Percentiles rank a stretch among this genome's conserved stretches.
Evolutionary conservation across 2,329 filamentous ascomycete genomes (phyloP).

Genomic region (Fusarium siculi): DNA sequence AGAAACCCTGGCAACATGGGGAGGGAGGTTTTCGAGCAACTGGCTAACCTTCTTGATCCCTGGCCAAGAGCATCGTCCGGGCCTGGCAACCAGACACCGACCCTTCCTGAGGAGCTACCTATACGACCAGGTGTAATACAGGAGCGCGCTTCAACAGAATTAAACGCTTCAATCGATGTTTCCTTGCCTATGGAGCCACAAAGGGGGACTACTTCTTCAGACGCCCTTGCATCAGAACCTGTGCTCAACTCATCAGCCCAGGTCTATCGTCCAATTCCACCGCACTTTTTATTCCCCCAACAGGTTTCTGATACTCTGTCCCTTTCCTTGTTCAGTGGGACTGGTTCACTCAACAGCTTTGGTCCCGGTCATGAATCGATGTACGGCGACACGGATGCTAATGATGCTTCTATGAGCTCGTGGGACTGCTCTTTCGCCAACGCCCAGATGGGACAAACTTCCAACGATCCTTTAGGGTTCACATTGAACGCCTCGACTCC

Average conservation of each 20-base stretch:
- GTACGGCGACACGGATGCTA: not conserved
- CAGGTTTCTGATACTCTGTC: not conserved
- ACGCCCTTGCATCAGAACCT: not conserved
- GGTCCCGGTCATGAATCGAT: not conserved
- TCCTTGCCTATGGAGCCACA: accelerated
- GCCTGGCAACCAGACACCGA: not conserved
- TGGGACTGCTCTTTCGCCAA: not conserved
- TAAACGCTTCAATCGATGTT: not conserved
- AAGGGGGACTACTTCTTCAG: accelerated
- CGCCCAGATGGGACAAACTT: accelerated
- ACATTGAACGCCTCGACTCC: accelerated
- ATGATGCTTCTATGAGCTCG: not conserved
- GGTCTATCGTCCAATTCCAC: not conserved
- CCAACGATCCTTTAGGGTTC: accelerated
- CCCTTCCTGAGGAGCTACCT: accelerated
- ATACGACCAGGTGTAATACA: not conserved
- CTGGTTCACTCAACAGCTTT: not conserved
- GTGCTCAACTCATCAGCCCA: not conserved
- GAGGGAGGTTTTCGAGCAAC: not conserved
- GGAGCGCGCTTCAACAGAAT: accelerated
- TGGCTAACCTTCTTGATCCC: not conserved
- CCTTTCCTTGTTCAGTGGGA: not conserved
- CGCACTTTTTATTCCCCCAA: not conserved
- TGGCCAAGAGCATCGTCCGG: not conserved
- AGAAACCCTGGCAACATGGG: accelerated